phyloP scores from a whole-genome alignment of 2,329 filamentous ascomycete species.

The Endoconidiophora laricicola region DNA sequence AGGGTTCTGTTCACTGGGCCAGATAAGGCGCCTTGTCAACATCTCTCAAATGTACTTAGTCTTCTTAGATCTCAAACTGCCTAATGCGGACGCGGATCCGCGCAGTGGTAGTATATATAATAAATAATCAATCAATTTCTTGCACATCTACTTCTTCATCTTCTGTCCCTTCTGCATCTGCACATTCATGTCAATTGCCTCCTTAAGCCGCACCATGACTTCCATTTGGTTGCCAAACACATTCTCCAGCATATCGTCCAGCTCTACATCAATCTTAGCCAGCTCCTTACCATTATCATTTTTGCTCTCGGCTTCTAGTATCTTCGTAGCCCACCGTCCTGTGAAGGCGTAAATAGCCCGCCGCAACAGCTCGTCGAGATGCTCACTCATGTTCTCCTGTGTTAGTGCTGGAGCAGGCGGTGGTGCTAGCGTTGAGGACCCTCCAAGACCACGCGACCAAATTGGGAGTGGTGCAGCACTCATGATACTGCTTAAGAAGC shows the following conservation, averaged over 20 bases:
- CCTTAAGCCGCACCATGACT: slow-evolving; percentile 41
- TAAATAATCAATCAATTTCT: background rate
- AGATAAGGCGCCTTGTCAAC: too few relatives aligned
- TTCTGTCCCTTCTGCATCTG: slow-evolving; percentile 32
- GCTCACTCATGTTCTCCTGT: slow-evolving; percentile 45
- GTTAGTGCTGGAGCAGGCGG: slow-evolving; percentile 18
- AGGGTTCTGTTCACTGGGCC: too few relatives aligned
- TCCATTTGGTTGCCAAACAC: slow-evolving; percentile 44
- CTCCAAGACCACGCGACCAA: slow-evolving; percentile 22
- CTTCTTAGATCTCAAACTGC: too few relatives aligned
- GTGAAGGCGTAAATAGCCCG: slow-evolving; percentile 48
- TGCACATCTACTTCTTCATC: slow-evolving; percentile 20
- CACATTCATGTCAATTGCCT: slow-evolving; percentile 41
- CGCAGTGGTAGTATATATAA: background rate
- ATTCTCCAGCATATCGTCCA: slow-evolving; percentile 37
- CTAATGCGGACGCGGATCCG: too few relatives aligned
- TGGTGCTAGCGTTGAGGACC: slow-evolving; percentile 7
- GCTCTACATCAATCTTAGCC: slow-evolving; percentile 36
- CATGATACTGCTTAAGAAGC: slow-evolving; percentile 42
- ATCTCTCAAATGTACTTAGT: too few relatives aligned
- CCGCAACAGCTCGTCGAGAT: slow-evolving; percentile 44
- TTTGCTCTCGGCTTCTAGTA: slow-evolving; percentile 31
- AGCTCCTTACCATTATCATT: slow-evolving; percentile 33
- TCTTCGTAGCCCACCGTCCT: slow-evolving; percentile 37
- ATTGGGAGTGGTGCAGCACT: slow-evolving; percentile 26